Base-by-base conservation (phyloP, 495 filamentous ascomycete species). In the Thozetella sp. region DNA sequence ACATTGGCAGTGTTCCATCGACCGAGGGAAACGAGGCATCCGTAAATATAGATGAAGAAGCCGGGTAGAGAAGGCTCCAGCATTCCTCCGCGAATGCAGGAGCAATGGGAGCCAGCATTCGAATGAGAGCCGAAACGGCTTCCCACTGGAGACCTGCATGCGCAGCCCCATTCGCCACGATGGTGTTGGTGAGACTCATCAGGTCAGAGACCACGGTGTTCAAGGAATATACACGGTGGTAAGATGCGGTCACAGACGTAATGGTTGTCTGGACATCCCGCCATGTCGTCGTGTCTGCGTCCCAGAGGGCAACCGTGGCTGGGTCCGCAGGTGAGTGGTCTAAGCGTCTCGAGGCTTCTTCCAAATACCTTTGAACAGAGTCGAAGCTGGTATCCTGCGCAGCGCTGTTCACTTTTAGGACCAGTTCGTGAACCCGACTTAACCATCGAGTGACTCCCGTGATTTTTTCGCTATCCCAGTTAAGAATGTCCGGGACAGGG, bases 401-500 rank as follows among this genome's bases (percentile, higher is more conserved):
- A 2, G 56, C n/a, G 12, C 62, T 52, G 54, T 40, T 58, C 10
- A 74, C 12, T 27, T 78, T 76, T 6, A 65, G 55, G 2, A 88
- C 84, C 25, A 89, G 65, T 40, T 87, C 83, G 73, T 85, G 82
- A 13, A 93, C 69, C 30, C 88, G 83, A 1, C 76, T 71, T 43
- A 96, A 79, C 92, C 93, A 97, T 25, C 93, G 81, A 45, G 89
- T 86, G 10, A 96, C 82, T 3, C 93, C 93, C 10, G 86, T 77
- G 58, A 97, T 93, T 72, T 89, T 91, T n/a, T 79, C 75, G 57
- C 91, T 91, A 56, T 97, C 90, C 93, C 93, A 97, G 65, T 94
- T 90, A 0, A 97, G 78, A 0, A 94, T 83, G 55, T 95, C 93
- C 60, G 80, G 86, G 10, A 93, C 88, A 0, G 93, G 92, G 0